A percentile compares a stretch with the other conserved stretches of the same genome.
Evolutionary conservation across 257 asterid genomes (phyloP).

Genomic region (Schizonepeta tenuifolia): DNA sequence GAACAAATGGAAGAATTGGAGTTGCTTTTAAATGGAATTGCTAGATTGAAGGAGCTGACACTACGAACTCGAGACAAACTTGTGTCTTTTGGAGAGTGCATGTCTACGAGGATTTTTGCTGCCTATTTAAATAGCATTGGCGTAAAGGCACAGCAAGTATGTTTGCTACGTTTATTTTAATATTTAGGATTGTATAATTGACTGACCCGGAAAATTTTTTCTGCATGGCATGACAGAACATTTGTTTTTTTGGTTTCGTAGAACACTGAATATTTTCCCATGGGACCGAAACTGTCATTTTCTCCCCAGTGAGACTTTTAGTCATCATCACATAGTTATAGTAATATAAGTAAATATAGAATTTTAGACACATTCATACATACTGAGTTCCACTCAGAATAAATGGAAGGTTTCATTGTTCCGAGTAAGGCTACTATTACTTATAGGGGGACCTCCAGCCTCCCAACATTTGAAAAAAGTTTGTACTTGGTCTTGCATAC

Average conservation of each 20-base stretch:
- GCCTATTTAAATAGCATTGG: slow-evolving; percentile 74
- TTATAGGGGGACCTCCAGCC: slow-evolving; percentile 9
- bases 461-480: slow-evolving; percentile 8
- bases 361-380: background rate
- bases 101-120: slow-evolving; percentile 86
- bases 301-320: background rate
- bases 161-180: slow-evolving; percentile 30
- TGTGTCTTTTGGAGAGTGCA: slow-evolving; percentile 89
- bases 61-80: slow-evolving; percentile 68
- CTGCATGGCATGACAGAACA: background rate
- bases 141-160: slow-evolving; percentile 75
- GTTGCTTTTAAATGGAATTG: slow-evolving; percentile 57
- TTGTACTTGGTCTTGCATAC: background rate
- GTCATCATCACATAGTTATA: slow-evolving; percentile 8
- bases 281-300: background rate
- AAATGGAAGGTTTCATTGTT: slow-evolving; percentile 1
- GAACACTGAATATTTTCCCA: background rate
- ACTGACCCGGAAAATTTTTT: background rate
- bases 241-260: background rate
- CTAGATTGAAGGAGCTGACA: slow-evolving; percentile 78
- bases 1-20: slow-evolving; percentile 44
- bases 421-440: background rate
- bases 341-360: background rate
- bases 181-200: background rate
- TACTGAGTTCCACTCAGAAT: slow-evolving; percentile 1